Base-by-base conservation (phyloP, 1,284 basidiomycete genomes). In the Puccinia novopanici region DNA sequence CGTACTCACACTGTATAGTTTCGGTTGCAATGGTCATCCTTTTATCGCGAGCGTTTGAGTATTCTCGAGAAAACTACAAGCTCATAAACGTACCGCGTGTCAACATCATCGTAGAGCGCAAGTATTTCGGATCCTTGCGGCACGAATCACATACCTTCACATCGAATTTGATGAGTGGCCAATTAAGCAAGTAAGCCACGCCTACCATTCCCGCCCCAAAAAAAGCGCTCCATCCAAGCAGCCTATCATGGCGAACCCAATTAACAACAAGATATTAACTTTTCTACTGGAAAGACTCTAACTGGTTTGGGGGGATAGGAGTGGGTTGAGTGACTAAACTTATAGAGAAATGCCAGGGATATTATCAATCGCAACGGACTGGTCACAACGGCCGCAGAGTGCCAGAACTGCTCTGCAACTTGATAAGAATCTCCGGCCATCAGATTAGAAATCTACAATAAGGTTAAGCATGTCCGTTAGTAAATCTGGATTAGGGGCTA, bases 391-490 rank as follows among this genome's bases (percentile, higher is more conserved):
- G 87, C 89, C 10, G 90, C 89, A 84, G 91, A 90, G 63, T 90
- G 89, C 91, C 90, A 91, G 84, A 91, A 91, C 9, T 91, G 87
- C 82, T 90, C 89, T 2, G 91, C 88, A 10, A 92, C 90, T n/a
- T 90, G 88, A 83, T 91, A 91, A 0, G 90, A 87, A 84, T 91
- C 91, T 30, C 90, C 90, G 84, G 90, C 79, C 91, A 71, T 67
- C 10, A 61, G 37, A 59, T 73, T 81, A 19, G 54, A 55, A 52
- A 82, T 82, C 68, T 71, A 48, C 8, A n/a, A 68, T 37, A 27
- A 68, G 40, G 50, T 9, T n/a, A 40, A 63, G 37, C 42, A 50
- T 59, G 15, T 37, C 87, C 89, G 82, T 81, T 91, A 30, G 45
- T 13, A 52, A 50, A 52, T 76, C 17, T 40, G 40, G 12, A 27